Base-by-base conservation (phyloP, 2,329 filamentous ascomycete species). In the Penicillium sp. region DNA sequence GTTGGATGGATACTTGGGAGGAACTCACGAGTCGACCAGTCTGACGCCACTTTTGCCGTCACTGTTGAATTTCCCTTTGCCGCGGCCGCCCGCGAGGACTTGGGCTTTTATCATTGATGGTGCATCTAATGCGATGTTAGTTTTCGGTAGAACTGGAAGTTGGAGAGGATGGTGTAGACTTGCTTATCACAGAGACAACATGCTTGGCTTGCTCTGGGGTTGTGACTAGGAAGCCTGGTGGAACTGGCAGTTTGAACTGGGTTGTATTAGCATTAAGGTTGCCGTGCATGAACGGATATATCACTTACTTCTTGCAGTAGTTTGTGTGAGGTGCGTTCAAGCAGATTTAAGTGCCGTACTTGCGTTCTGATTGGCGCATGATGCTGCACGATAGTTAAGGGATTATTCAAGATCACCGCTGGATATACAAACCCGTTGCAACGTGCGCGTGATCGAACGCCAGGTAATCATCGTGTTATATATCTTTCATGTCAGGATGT, bases 81-180 rank as follows among this genome's bases (percentile, higher is more conserved):
- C 69, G 10, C 70, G 66, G 1, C 70, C 70, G 1, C 70, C 70
- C 0, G 70, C 69, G 0, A 71, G 67, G n/a, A 72, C 61, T 51
- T 72, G 70, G 2, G 70, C 63, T 52, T 72, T 72, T 2, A 72
- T 54, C 0, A 72, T 50, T 1, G 68, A 68, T 1, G 68, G 68
- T 11, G 60, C 69, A 51, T 60, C 70, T 70, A 13, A 16, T 44
- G 6, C 2, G 11, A 25, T 13, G 2, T 50, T 48, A 45, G 36
- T 15, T 45, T 39, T 39, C 1, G 13, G 13, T 36, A 4, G 4
- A 4, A 2, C 7, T 6, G 5, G n/a, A 3, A 7, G 1, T 23
- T 46, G 4, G 6, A 41, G 19, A 2, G 21, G 21, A 9, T 19
- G 19, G 13, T 5, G 11, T 10, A 9, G 16, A 50, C 67, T 58